These are phyloP conservation scores for Sphaerulina vaccinii DNA, from an alignment of 2,329 filamentous ascomycete species.

Conservation along the genomic window DNA sequence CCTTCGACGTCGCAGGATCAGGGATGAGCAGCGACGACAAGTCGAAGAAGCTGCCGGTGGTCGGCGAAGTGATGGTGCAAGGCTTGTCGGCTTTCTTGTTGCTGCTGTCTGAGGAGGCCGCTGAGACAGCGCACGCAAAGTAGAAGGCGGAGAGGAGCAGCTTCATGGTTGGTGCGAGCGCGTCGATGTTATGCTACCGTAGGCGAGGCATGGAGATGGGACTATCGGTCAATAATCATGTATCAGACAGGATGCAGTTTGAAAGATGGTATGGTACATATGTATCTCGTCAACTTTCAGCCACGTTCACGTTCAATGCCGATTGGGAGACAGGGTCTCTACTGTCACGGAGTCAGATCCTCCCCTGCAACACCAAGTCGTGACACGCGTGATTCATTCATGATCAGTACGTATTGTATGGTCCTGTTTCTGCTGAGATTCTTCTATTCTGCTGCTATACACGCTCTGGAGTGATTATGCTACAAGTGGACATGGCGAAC, in stretches of 20 bases:
- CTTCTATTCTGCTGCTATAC: background rate
- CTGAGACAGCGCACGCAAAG: constrained; percentile 30
- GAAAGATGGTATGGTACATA: too few relatives aligned
- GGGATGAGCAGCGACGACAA: constrained; percentile 57
- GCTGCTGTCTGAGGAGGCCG: constrained; percentile 35
- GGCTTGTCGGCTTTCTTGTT: constrained; percentile 32
- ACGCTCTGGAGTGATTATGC: background rate
- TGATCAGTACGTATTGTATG: background rate
- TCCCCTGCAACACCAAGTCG: background rate
- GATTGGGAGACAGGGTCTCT: background rate
- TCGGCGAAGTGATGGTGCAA: constrained; percentile 62
- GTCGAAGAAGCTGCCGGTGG: constrained; percentile 63
- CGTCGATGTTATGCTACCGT: background rate
- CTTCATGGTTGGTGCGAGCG: constrained; percentile 24
- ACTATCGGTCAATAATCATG: too few relatives aligned
- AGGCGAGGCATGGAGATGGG: background rate
- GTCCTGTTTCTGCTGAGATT: background rate
- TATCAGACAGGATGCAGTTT: too few relatives aligned
- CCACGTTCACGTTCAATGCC: too few relatives aligned
- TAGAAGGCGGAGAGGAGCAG: constrained; percentile 34
- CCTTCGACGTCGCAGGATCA: constrained; percentile 46
- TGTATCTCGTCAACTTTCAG: too few relatives aligned
- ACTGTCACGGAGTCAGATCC: background rate
- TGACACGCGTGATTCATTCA: background rate
- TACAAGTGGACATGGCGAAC: background rate